A percentile compares a stretch with the other conserved stretches of the same genome.
phyloP scores from a whole-genome alignment of 805 yeast genomes.

The Wickerhamiella australiensis region DNA sequence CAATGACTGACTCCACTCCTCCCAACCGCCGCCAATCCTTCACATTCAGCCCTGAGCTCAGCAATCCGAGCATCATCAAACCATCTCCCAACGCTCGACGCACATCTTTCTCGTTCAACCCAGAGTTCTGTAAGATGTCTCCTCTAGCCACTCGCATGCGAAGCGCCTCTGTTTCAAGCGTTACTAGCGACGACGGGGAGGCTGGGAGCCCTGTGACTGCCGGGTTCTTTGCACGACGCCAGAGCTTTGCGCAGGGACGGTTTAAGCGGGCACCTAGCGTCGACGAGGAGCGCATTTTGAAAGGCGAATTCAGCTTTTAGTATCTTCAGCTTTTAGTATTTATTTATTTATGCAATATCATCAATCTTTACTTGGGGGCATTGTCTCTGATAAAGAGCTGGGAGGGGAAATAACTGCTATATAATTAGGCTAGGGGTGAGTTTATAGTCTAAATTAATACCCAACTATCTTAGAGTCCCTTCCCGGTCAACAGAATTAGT shows the following conservation, averaged over 20 bases:
- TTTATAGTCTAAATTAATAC: too few relatives aligned
- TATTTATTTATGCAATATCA: neutral
- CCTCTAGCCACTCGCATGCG: constrained; percentile 10
- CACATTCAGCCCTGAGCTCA: neutral
- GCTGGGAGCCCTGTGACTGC: neutral
- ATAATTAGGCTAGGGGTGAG: too few relatives aligned
- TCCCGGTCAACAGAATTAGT: too few relatives aligned
- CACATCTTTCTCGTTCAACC: constrained; percentile 3
- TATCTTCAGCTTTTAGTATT: neutral
- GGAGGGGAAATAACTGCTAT: too few relatives aligned
- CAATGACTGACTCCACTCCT: neutral
- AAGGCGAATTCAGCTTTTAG: constrained; percentile 26
- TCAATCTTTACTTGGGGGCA: too few relatives aligned
- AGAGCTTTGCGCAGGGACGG: constrained; percentile 5
- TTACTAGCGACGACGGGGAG: constrained; percentile 2
- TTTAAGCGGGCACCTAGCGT: constrained; percentile 26
- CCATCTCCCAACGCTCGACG: neutral
- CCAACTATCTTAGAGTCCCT: too few relatives aligned
- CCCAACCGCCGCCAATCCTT: constrained; percentile 3
- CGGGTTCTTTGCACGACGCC: neutral
- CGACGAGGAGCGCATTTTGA: constrained; percentile 27
- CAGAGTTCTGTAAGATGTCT: constrained; percentile 5
- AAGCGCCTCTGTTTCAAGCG: constrained; percentile 6
- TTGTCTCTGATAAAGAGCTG: too few relatives aligned
- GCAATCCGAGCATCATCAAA: neutral